Conservation (phyloP, 2,329 filamentous ascomycete species). For the Helminthosporium solani region DNA sequence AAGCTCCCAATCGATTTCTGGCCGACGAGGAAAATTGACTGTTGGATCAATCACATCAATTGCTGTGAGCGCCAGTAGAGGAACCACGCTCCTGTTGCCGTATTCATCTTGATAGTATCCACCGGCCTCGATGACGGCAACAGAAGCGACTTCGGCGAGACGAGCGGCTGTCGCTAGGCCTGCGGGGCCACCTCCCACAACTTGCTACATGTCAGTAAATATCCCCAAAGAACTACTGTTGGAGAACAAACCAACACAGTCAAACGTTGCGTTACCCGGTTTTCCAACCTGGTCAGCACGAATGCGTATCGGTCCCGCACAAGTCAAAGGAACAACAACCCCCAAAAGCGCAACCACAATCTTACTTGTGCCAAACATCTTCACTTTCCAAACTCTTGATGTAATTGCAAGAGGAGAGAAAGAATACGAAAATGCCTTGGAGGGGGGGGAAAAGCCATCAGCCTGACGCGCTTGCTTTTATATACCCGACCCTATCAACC, state of each 20-base stretch:
- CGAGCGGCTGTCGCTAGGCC: slow-evolving; percentile 17
- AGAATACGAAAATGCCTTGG: neutral
- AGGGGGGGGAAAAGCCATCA: neutral
- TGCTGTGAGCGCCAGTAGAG: slow-evolving; percentile 4
- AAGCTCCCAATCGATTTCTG: slow-evolving; percentile 4
- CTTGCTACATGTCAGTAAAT: neutral
- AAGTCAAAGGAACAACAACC: slow-evolving; percentile 1
- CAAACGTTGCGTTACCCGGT: slow-evolving; percentile 8
- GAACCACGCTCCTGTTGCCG: slow-evolving; percentile 9
- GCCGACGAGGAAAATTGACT: slow-evolving; percentile 8
- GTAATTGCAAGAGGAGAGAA: too few species aligned
- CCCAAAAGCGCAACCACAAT: neutral
- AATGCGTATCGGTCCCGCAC: slow-evolving; percentile 5
- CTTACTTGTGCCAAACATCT: slow-evolving; percentile 1
- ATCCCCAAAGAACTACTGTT: neutral
- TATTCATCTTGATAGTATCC: slow-evolving; percentile 10
- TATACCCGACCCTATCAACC: too few species aligned
- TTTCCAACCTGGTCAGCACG: slow-evolving; percentile 8
- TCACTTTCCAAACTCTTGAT: neutral
- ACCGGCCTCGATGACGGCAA: slow-evolving; percentile 18
- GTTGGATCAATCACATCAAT: slow-evolving; percentile 14
- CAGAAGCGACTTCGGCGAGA: slow-evolving; percentile 29
- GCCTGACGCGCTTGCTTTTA: too few species aligned
- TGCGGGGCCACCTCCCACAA: slow-evolving; percentile 16
- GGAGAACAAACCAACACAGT: slow-evolving; percentile 11